Percentiles rank a stretch among this genome's conserved stretches.
Conservation (phyloP, 768 basidiomycete genomes). For the Suillus bovinus region DNA sequence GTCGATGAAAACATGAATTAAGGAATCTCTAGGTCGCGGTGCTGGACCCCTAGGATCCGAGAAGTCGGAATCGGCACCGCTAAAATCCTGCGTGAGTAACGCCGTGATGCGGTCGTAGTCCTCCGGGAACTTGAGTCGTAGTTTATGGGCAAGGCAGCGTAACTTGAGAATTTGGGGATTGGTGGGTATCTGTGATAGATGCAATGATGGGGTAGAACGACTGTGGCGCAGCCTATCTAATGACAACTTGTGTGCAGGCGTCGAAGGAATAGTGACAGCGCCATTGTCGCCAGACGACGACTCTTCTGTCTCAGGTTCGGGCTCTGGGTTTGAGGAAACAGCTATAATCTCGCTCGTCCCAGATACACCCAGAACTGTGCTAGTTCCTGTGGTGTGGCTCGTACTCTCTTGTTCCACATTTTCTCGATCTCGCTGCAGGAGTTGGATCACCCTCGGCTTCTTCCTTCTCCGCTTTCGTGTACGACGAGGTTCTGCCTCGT, state of each 20-base stretch:
- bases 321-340: slow-evolving; percentile 20
- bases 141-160: slow-evolving; percentile 54
- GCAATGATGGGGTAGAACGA: slow-evolving; percentile 49
- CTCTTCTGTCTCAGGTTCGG: slow-evolving; percentile 23
- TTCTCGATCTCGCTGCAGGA: slow-evolving; percentile 25
- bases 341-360: slow-evolving; percentile 22
- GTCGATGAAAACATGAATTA: slow-evolving; percentile 45
- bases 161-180: slow-evolving; percentile 52
- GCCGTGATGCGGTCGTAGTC: slow-evolving; percentile 39
- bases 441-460: slow-evolving; percentile 33
- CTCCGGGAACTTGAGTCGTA: slow-evolving; percentile 57
- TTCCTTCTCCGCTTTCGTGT: slow-evolving; percentile 40
- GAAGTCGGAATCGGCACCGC: slow-evolving; percentile 35
- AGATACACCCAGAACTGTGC: not conserved
- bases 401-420: slow-evolving; percentile 1
- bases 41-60: slow-evolving; percentile 36
- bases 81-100: slow-evolving; percentile 36
- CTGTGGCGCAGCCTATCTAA: slow-evolving; percentile 39
- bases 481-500: slow-evolving; percentile 41
- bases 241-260: slow-evolving; percentile 25
- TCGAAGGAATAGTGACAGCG: slow-evolving; percentile 26
- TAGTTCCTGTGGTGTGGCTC: not conserved
- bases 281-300: slow-evolving; percentile 30
- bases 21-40: slow-evolving; percentile 30
- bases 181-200: slow-evolving; percentile 39